phyloP scores from a whole-genome alignment of 441 rosid species.

The Populus hybrid region DNA sequence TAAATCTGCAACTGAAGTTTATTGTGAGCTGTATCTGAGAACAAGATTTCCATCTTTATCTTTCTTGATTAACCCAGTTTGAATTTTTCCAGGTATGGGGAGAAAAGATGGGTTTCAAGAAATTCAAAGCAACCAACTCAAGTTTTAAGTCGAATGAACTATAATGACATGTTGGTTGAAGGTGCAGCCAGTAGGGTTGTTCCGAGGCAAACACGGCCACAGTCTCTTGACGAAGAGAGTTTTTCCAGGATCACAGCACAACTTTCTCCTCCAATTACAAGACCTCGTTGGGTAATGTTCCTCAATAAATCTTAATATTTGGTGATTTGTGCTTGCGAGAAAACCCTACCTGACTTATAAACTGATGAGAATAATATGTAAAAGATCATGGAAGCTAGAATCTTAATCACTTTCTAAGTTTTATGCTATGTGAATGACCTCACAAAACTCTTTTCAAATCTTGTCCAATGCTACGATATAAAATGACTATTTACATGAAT shows the following conservation, averaged over 20 bases:
- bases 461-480: not conserved
- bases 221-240: conserved; percentile 57
- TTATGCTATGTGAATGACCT: not conserved
- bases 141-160: conserved; percentile 11
- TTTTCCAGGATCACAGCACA: conserved; percentile 35
- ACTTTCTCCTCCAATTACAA: conserved; percentile 31
- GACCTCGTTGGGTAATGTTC: conserved; percentile 43
- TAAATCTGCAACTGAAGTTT: conserved; percentile 13
- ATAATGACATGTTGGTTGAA: conserved; percentile 14
- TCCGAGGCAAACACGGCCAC: conserved; percentile 37
- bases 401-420: not conserved
- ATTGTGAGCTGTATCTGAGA: not conserved
- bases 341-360: not conserved
- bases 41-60: no score
- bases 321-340: not conserved
- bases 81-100: conserved; percentile 38
- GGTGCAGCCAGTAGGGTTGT: conserved; percentile 23
- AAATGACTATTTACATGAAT: not conserved
- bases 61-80: not conserved
- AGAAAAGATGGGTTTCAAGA: conserved; percentile 48
- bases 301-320: not conserved
- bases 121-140: conserved; percentile 26
- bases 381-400: not conserved
- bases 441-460: not conserved
- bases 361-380: not conserved